These are phyloP conservation scores for Panellus pusillus DNA, from an alignment of 768 basidiomycete genomes.

Conservation along the genomic window DNA sequence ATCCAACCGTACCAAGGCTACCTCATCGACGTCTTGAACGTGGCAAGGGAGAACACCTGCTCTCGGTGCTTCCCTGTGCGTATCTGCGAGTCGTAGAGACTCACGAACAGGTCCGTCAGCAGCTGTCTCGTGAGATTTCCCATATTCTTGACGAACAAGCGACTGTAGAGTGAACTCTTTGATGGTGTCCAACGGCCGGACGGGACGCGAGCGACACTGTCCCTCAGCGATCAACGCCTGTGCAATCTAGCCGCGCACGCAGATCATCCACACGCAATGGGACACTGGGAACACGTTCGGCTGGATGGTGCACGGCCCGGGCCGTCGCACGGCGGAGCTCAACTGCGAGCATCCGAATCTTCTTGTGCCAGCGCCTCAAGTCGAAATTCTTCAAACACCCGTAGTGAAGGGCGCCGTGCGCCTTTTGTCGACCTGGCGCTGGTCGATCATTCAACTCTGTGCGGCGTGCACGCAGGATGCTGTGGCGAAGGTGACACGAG, in stretches of 20 bases:
- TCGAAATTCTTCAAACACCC: not conserved
- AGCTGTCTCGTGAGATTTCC: not conserved
- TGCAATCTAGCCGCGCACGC: slow-evolving; percentile 10
- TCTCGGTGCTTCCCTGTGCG: slow-evolving; percentile 13
- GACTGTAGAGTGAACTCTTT: not conserved
- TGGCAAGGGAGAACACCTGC: slow-evolving; percentile 10
- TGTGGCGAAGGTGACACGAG: slow-evolving; percentile 3
- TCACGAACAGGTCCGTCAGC: not conserved
- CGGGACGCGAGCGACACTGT: slow-evolving; percentile 8
- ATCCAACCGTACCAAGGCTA: slow-evolving; percentile 7
- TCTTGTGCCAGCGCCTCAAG: not conserved
- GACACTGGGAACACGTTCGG: slow-evolving; percentile 5
- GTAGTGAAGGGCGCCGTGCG: slow-evolving; percentile 4
- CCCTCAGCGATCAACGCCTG: slow-evolving; percentile 8
- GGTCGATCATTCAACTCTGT: slow-evolving; percentile 5
- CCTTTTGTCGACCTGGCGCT: slow-evolving; percentile 1
- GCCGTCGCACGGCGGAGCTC: too few species aligned
- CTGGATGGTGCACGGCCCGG: not conserved
- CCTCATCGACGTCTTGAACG: too few species aligned
- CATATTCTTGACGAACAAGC: too few species aligned
- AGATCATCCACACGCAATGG: slow-evolving; percentile 14
- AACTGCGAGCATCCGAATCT: not conserved
- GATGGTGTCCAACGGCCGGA: too few species aligned
- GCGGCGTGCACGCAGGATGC: not conserved
- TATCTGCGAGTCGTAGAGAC: slow-evolving; percentile 4